Percentiles rank a stretch among this genome's conserved stretches.
phyloP scores from a whole-genome alignment of 176 grass and related monocot species.

The Chrysopogon serrulatus region DNA sequence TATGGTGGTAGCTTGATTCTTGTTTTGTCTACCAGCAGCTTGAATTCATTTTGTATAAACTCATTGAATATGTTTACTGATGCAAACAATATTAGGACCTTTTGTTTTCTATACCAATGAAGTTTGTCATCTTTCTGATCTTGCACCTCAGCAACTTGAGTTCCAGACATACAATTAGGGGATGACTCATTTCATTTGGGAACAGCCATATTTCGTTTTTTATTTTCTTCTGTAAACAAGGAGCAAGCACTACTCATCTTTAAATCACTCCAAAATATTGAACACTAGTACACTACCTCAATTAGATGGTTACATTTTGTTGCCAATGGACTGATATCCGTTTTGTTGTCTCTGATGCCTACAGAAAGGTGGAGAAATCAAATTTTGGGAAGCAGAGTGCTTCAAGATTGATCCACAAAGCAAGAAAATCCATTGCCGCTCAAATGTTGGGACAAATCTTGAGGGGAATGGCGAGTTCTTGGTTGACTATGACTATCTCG shows the following conservation, averaged over 20 bases:
- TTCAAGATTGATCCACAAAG: constrained; percentile 79
- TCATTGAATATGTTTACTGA: not conserved
- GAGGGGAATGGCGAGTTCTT: constrained; percentile 84
- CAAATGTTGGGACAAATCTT: constrained; percentile 68
- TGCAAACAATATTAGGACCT: not conserved
- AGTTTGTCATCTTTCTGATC: not conserved
- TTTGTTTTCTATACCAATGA: not conserved
- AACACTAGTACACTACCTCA: not conserved
- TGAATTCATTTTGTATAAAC: not conserved
- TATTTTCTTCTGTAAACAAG: not conserved
- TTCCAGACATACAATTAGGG: not conserved
- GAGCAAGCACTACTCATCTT: not conserved
- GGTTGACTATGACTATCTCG: constrained; percentile 88
- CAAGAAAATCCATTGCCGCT: constrained; percentile 76
- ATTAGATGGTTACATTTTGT: not conserved
- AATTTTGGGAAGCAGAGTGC: constrained; percentile 95
- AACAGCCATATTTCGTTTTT: not conserved
- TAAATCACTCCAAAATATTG: not conserved
- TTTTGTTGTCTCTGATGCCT: constrained; percentile 1
- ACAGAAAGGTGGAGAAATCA: constrained; percentile 87
- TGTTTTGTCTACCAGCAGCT: not conserved
- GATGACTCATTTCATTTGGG: not conserved
- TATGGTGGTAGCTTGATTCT: not conserved
- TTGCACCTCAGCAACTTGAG: not conserved
- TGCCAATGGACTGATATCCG: not conserved